These are phyloP conservation scores for Cyclospora cayetanensis DNA, from an alignment of 169 alveolate genomes.

Conservation along the genomic window DNA sequence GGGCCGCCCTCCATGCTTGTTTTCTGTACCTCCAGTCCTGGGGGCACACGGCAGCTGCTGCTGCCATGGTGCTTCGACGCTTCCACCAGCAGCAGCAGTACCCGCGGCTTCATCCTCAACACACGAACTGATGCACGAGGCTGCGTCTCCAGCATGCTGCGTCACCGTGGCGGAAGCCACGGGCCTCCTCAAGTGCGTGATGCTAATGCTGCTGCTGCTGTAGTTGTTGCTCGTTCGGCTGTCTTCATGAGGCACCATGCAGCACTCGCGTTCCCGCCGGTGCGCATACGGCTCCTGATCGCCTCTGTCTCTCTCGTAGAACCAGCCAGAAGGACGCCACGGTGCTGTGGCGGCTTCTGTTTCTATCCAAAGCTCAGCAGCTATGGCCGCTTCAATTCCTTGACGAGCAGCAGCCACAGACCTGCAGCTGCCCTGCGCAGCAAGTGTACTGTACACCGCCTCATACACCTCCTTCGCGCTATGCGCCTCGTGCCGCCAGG, in stretches of 20 bases:
- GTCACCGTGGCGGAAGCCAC: not conserved
- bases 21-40: not conserved
- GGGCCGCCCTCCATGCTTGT: too few relatives aligned
- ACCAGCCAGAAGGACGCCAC: not conserved
- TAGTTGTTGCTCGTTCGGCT: not conserved
- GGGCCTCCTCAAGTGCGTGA: not conserved
- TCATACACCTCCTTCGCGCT: not conserved
- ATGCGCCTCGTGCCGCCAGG: not conserved
- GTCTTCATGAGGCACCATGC: not conserved
- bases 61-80: too few relatives aligned
- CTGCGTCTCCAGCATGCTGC: not conserved
- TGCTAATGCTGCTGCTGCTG: conserved; percentile 8
- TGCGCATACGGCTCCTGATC: not conserved
- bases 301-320: not conserved
- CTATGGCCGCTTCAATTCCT: not conserved
- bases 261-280: not conserved
- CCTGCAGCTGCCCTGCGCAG: conserved; percentile 18
- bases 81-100: conserved; percentile 21
- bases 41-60: not conserved
- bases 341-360: not conserved
- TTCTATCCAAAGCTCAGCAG: not conserved
- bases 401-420: not conserved
- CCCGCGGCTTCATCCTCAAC: not conserved
- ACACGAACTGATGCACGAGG: not conserved
- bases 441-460: not conserved